Percentiles rank a stretch among this genome's conserved stretches.
Conservation (phyloP, 768 basidiomycete genomes). For the Termitomyces sp. region DNA sequence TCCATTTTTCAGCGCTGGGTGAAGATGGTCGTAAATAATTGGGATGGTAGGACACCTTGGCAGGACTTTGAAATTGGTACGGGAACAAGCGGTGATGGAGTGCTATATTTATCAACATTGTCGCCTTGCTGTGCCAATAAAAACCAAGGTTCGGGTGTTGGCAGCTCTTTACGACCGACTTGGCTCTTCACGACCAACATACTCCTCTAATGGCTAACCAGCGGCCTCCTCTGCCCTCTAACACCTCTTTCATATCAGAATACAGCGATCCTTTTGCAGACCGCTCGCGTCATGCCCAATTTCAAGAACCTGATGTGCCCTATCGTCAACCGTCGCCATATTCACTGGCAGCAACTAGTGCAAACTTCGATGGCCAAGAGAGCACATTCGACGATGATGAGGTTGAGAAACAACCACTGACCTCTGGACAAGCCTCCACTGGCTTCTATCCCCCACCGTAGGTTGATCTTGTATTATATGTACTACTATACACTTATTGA, state of each 20-base stretch:
- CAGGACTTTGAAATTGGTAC: not conserved
- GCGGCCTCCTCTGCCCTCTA: constrained; percentile 33
- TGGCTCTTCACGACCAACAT: constrained; percentile 13
- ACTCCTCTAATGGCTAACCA: constrained; percentile 33
- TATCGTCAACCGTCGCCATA: constrained; percentile 34
- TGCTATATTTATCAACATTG: constrained; percentile 13
- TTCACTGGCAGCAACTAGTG: constrained; percentile 50
- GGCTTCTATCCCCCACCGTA: constrained; percentile 78
- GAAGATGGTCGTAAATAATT: not conserved
- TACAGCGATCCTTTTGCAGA: constrained; percentile 74
- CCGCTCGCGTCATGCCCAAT: constrained; percentile 57
- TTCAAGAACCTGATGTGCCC: constrained; percentile 50
- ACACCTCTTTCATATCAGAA: constrained; percentile 24
- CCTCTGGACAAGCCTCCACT: constrained; percentile 47
- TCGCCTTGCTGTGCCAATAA: constrained; percentile 22
- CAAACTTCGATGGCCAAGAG: constrained; percentile 44
- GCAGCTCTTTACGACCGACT: constrained; percentile 6
- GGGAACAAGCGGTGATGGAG: constrained; percentile 14
- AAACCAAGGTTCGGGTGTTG: constrained; percentile 22
- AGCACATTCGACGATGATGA: constrained; percentile 65
- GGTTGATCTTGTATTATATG: constrained; percentile 23
- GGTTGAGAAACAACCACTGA: constrained; percentile 76
- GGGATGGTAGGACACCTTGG: not conserved
- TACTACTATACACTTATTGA: constrained; percentile 5
- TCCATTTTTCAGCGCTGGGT: not conserved